phyloP scores from a whole-genome alignment of 768 basidiomycete genomes.

The Candolleomyces aberdarensis region DNA sequence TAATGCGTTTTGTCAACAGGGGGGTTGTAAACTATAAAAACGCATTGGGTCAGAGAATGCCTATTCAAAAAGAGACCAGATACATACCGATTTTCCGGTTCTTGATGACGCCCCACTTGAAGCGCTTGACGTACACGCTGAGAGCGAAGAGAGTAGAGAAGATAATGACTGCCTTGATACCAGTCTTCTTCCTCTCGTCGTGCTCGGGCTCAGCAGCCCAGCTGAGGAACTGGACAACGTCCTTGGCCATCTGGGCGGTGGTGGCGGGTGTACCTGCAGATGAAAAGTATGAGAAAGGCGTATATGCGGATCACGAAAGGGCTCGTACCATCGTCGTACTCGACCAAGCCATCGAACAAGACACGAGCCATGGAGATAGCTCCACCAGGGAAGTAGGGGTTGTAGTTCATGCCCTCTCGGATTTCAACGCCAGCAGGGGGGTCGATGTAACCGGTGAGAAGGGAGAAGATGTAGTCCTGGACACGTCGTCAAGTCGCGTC shows the following conservation, averaged over 20 bases:
- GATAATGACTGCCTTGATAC: conserved; percentile 92
- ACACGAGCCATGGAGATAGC: conserved; percentile 98
- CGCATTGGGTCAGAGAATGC: conserved; percentile 6
- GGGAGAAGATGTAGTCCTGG: conserved; percentile 95
- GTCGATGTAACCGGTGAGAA: conserved; percentile 95
- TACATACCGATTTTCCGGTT: conserved; percentile 86
- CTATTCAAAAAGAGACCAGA: not conserved
- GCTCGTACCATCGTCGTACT: conserved; percentile 86
- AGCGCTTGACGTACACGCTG: conserved; percentile 88
- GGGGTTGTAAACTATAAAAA: conserved; percentile 54
- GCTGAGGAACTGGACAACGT: conserved; percentile 90
- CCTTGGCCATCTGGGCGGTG: conserved; percentile 98
- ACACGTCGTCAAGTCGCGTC: not conserved
- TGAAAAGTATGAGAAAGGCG: conserved; percentile 1
- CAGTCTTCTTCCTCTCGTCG: conserved; percentile 96
- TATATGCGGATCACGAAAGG: not conserved
- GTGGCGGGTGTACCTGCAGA: conserved; percentile 87
- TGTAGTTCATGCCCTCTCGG: conserved; percentile 98
- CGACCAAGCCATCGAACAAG: conserved; percentile 92
- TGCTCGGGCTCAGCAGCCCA: conserved; percentile 99
- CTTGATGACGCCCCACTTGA: conserved; percentile 93
- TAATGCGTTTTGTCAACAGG: conserved; percentile 56
- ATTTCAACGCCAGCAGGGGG: conserved; percentile 93
- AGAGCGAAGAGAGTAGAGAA: conserved; percentile 81
- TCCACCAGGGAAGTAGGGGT: conserved; percentile 98